phyloP scores from a whole-genome alignment of 208 protist species.

The Endotrypanum monterogeii region DNA sequence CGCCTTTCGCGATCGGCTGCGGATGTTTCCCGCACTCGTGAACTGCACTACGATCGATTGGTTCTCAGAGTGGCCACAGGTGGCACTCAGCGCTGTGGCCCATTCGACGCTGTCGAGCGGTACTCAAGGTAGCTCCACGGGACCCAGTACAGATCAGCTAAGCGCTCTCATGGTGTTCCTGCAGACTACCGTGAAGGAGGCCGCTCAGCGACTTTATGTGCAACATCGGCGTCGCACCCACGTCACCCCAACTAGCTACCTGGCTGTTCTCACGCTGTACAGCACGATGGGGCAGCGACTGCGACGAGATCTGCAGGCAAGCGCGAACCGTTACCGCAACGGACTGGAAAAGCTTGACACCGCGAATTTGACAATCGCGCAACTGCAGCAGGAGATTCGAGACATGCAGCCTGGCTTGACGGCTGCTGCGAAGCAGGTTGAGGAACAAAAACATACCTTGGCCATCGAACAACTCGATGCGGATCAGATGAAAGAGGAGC shows the following conservation, averaged over 20 bases:
- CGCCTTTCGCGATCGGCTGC: slow-evolving; percentile 91
- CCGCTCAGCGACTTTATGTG: slow-evolving; percentile 81
- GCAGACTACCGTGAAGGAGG: slow-evolving; percentile 85
- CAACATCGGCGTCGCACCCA: slow-evolving; percentile 92
- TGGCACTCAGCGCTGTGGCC: slow-evolving; percentile 92
- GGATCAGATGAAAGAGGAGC: slow-evolving; percentile 73
- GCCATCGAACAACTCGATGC: slow-evolving; percentile 87
- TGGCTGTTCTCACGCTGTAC: slow-evolving; percentile 93
- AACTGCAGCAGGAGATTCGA: slow-evolving; percentile 94
- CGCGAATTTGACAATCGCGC: slow-evolving; percentile 92
- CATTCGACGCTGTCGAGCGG: slow-evolving; percentile 19
- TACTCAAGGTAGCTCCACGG: background rate
- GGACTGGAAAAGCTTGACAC: slow-evolving; percentile 93
- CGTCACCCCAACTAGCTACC: slow-evolving; percentile 96
- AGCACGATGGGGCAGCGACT: slow-evolving; percentile 81
- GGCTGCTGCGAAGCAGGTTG: slow-evolving; percentile 87
- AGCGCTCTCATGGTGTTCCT: slow-evolving; percentile 87
- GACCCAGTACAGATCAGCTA: slow-evolving; percentile 51
- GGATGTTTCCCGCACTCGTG: slow-evolving; percentile 97
- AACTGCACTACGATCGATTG: slow-evolving; percentile 98
- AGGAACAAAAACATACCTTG: slow-evolving; percentile 88
- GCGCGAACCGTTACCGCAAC: slow-evolving; percentile 74
- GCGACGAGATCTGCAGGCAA: slow-evolving; percentile 40
- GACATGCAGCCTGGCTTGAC: slow-evolving; percentile 94
- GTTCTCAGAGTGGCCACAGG: slow-evolving; percentile 95